These are phyloP conservation scores for Pulveroboletus sp. DNA, from an alignment of 768 basidiomycete genomes.

Conservation along the genomic window DNA sequence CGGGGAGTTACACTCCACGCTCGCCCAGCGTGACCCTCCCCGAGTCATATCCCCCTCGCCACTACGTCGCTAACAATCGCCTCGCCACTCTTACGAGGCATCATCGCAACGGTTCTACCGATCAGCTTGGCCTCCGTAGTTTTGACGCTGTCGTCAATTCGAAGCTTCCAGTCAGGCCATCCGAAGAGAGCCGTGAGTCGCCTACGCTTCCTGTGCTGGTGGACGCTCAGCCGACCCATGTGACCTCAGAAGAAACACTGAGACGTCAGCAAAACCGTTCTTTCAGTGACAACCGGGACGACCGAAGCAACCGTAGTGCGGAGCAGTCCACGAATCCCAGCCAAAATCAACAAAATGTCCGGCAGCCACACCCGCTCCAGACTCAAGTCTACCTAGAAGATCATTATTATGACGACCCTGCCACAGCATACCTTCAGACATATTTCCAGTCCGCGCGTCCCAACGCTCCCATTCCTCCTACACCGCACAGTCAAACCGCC, in stretches of 20 bases:
- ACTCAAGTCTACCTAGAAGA: slow-evolving; percentile 51
- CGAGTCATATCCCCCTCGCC: slow-evolving; percentile 34
- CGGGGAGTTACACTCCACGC: slow-evolving; percentile 59
- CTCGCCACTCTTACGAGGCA: slow-evolving; percentile 42
- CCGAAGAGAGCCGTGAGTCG: slow-evolving; percentile 29
- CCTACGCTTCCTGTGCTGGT: slow-evolving; percentile 6
- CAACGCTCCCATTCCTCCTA: slow-evolving; percentile 74
- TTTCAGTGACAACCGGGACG: slow-evolving; percentile 19
- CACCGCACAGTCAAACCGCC: slow-evolving; percentile 69
- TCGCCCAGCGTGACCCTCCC: slow-evolving; percentile 62
- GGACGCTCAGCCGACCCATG: slow-evolving; percentile 15
- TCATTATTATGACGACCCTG: slow-evolving; percentile 57
- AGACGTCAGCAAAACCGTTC: slow-evolving; percentile 19
- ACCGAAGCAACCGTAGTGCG: slow-evolving; percentile 14
- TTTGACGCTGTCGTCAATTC: slow-evolving; percentile 56
- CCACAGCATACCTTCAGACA: slow-evolving; percentile 53
- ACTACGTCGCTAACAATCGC: slow-evolving; percentile 26
- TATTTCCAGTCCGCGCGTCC: slow-evolving; percentile 61
- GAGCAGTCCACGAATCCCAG: slow-evolving; percentile 20
- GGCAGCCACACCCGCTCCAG: slow-evolving; percentile 34
- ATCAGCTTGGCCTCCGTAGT: slow-evolving; percentile 56
- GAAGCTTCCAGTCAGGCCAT: slow-evolving; percentile 28
- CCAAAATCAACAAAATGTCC: slow-evolving; percentile 21
- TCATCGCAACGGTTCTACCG: slow-evolving; percentile 53
- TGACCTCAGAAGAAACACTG: slow-evolving; percentile 15